Conservation (phyloP, 1,284 basidiomycete genomes). For the Ustilago xerochloae region DNA sequence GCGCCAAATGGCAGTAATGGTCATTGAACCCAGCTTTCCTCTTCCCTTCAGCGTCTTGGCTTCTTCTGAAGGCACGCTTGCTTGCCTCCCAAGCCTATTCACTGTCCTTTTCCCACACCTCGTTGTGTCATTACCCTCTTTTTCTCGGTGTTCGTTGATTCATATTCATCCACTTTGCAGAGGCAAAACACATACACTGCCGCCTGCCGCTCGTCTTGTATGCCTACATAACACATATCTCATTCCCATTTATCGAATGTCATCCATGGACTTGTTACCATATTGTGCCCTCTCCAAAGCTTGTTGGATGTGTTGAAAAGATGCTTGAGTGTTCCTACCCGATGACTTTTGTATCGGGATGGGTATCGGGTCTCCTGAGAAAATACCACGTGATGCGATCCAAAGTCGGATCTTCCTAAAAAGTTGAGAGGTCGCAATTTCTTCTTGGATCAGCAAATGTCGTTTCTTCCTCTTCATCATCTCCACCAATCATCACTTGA, state of each 20-base stretch:
- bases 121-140: not conserved
- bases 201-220: not conserved
- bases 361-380: not conserved
- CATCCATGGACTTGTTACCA: constrained; percentile 6
- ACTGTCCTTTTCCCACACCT: not conserved
- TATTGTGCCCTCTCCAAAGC: no score
- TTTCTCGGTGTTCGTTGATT: not conserved
- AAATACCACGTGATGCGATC: constrained; percentile 29
- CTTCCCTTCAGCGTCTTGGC: not conserved
- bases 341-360: not conserved
- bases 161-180: not conserved
- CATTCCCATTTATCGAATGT: not conserved
- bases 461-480: not conserved
- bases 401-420: constrained; percentile 14
- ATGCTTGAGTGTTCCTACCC: no score
- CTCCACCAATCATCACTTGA: not conserved
- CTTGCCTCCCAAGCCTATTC: no score
- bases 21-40: not conserved
- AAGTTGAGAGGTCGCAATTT: constrained; percentile 4
- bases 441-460: constrained; percentile 17
- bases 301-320: no score
- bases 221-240: constrained; percentile 5
- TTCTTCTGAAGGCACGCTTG: not conserved
- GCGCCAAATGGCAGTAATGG: constrained; percentile 23
- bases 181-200: not conserved